These are phyloP conservation scores for Theobroma grandiflorum DNA, from an alignment of 441 rosid species.

Conservation along the genomic window DNA sequence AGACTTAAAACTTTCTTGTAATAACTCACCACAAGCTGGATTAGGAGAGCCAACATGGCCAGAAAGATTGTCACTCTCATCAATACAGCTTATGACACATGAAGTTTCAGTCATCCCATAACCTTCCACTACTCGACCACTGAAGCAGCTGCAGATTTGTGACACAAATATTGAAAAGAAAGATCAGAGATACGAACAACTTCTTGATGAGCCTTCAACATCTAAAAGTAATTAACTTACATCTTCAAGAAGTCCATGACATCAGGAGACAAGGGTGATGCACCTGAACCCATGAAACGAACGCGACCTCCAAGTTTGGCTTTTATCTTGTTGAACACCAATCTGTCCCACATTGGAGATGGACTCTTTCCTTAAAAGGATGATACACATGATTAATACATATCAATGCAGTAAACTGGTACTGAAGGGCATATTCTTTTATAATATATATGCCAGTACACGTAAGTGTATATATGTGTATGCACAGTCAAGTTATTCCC, in stretches of 20 bases:
- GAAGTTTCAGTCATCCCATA: conserved; percentile 99
- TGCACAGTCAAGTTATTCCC: background rate
- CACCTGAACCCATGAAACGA: conserved; percentile 85
- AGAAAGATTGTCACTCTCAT: conserved; percentile 74
- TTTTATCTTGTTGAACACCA: conserved; percentile 95
- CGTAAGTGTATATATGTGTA: no score
- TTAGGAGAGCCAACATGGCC: conserved; percentile 99
- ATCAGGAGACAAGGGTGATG: conserved; percentile 98
- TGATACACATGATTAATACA: conserved; percentile 23
- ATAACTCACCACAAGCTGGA: conserved; percentile 88
- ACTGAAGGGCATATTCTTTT: background rate
- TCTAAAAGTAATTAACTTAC: conserved; percentile 56
- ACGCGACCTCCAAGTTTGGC: conserved; percentile 96
- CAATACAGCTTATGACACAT: conserved; percentile 75
- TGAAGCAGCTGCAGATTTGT: conserved; percentile 77
- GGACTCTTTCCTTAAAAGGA: conserved; percentile 79
- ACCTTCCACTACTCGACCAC: conserved; percentile 82
- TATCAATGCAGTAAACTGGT: background rate
- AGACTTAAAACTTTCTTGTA: background rate
- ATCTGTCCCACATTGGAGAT: conserved; percentile 98
- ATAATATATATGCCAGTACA: background rate
- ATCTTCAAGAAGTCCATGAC: conserved; percentile 92
- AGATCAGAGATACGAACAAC: conserved; percentile 20
- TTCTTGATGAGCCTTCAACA: conserved; percentile 24
- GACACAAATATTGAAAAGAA: conserved; percentile 23